Base-by-base conservation (phyloP, 2,329 filamentous ascomycete genomes). In the Nemania sp. region DNA sequence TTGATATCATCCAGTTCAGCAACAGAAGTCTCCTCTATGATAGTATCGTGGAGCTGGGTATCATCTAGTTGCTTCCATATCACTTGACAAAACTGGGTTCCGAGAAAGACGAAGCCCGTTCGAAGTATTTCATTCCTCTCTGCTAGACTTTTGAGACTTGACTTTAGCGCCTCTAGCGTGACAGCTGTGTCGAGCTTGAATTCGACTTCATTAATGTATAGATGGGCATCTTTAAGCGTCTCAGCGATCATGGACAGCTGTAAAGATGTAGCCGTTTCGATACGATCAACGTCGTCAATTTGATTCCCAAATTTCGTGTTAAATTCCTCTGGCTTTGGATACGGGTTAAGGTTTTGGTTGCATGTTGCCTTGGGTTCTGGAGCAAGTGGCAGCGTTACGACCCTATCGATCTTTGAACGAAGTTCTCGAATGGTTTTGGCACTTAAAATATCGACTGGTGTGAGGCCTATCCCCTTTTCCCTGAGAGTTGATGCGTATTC, bases 201-300 rank as follows among this genome's bases (percentile, higher is more conserved):
- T 61, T 88, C 81, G 9, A 94, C 74, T 75, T 86, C 86, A 62
- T 96, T 97, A 72, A 87, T 89, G 66, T 97, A 96, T 6, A 86
- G 78, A 41, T 71, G 72, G 2, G 76, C 59, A 55, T 86, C 76
- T 15, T 74, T 76, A 2, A 77, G 70, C 0, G 90, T 92, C 72
- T 96, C 90, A 0, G 82, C 77, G 14, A 96, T 77, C 90, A 96
- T 95, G 1, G 90, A 86, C 15, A 80, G 74, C 64, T 97, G 92
- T 8, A 94, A 76, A 12, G 85, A 80, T 3, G 86, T 92, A 67
- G 90, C 94, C 4, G 79, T 79, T 15, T 79, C 67, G n/a, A 86
- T 64, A 20, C 74, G 70, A 28, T 77, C 71, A 8, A 77, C 57
- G 2, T 69, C 50, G 2, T 64, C 56, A 7, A 60, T 33, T 6